Percentiles rank a stretch among this genome's conserved stretches.
phyloP scores from a whole-genome alignment of 2,329 filamentous ascomycete genomes.

The Colletotrichum liaoningense region DNA sequence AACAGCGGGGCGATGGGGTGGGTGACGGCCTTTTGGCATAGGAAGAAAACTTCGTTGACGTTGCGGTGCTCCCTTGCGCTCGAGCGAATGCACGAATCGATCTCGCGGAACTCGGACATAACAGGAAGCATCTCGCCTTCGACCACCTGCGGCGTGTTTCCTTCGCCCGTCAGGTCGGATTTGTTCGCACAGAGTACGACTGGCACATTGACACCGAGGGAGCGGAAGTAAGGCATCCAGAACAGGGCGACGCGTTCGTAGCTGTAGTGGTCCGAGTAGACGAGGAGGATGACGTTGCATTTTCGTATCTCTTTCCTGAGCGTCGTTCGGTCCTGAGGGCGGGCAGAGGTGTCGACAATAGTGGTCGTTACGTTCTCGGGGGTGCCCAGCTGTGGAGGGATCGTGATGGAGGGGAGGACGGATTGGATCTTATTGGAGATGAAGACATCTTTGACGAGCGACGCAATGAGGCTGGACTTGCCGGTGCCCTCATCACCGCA shows the following conservation, averaged over 20 bases:
- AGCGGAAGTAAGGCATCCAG: conserved; percentile 98
- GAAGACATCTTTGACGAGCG: conserved; percentile 96
- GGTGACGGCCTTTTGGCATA: conserved; percentile 98
- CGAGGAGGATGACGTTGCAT: conserved; percentile 94
- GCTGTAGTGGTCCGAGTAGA: conserved; percentile 99
- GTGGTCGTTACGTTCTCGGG: conserved; percentile 97
- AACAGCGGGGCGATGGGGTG: conserved; percentile 97
- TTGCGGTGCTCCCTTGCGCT: conserved; percentile 93
- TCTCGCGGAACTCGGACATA: conserved; percentile 99
- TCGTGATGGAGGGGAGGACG: conserved; percentile 93
- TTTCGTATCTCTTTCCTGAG: conserved; percentile 95
- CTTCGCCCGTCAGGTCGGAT: conserved; percentile 83
- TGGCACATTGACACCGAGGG: conserved; percentile 97
- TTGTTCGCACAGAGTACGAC: conserved; percentile 98
- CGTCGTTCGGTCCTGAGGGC: conserved; percentile 91
- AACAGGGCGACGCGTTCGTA: conserved; percentile 97
- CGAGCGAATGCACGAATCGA: conserved; percentile 96
- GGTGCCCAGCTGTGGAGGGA: conserved; percentile 91
- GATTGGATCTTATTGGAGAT: conserved; percentile 95
- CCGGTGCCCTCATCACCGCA: conserved; percentile 97
- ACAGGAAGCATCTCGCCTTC: conserved; percentile 98
- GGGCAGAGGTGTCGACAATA: conserved; percentile 95
- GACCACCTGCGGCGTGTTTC: conserved; percentile 83
- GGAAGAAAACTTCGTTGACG: conserved; percentile 95
- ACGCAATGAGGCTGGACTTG: conserved; percentile 90